These are phyloP conservation scores for Abelmoschus esculentus DNA, from an alignment of 345 rosid genomes.

Conservation along the genomic window DNA sequence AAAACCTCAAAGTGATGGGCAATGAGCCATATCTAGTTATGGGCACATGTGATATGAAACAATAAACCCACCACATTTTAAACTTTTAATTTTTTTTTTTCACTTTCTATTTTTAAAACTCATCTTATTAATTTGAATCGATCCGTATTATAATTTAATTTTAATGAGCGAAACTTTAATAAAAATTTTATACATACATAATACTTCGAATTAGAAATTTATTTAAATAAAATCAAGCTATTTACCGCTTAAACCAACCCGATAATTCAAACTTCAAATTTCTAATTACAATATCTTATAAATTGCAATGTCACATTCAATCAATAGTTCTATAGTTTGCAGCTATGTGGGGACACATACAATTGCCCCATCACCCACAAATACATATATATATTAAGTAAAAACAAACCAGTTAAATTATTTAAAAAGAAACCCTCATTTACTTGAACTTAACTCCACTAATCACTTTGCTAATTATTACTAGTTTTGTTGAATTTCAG, in stretches of 20 bases:
- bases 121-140: too few relatives aligned
- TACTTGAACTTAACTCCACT: not conserved
- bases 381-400: not conserved
- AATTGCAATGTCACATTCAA: too few relatives aligned
- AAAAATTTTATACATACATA: too few relatives aligned
- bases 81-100: not conserved
- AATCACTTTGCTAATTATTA: conserved; percentile 1
- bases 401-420: not conserved
- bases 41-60: not conserved
- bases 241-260: too few relatives aligned
- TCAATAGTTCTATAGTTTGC: not conserved
- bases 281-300: not conserved
- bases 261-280: not conserved
- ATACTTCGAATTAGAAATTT: too few relatives aligned
- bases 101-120: too few relatives aligned
- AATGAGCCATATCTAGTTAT: not conserved
- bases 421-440: not conserved
- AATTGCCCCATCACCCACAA: not conserved
- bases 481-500: not conserved
- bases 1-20: not conserved
- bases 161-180: too few relatives aligned
- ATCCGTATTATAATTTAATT: too few relatives aligned
- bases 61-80: conserved; percentile 1
- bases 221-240: too few relatives aligned
- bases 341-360: conserved; percentile 7